Evolutionary conservation across 2,329 filamentous ascomycete species (phyloP).

Genomic region (Nemania diffusa): DNA sequence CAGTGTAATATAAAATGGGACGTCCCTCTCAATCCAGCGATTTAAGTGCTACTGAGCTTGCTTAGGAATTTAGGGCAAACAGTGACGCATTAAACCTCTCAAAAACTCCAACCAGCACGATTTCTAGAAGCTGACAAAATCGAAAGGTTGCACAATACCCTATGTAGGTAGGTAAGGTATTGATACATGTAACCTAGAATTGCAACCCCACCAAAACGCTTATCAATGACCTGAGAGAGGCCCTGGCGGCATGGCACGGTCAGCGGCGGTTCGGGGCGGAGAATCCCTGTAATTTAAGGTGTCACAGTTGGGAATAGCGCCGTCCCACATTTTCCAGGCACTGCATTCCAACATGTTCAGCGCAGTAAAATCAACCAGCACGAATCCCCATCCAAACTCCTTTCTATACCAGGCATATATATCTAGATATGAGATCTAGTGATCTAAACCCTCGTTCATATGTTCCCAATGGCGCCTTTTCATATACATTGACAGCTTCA

Average conservation of each 20-base stretch:
- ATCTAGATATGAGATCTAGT: too few species aligned
- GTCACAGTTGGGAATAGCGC: too few species aligned
- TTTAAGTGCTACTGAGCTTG: background rate
- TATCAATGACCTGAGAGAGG: background rate
- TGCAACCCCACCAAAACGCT: background rate
- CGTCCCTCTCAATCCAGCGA: background rate
- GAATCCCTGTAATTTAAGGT: slow-evolving; percentile 23
- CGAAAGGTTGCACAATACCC: too few species aligned
- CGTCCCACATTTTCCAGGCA: slow-evolving; percentile 30
- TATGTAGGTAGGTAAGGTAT: too few species aligned
- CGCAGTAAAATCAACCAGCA: background rate
- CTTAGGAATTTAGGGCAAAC: background rate
- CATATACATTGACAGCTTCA: background rate
- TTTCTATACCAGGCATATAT: slow-evolving; percentile 2
- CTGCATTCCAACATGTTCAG: too few species aligned
- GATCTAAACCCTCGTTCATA: background rate
- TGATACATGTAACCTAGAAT: background rate
- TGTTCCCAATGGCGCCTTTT: background rate
- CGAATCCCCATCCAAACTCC: slow-evolving; percentile 1
- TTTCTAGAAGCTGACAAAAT: too few species aligned
- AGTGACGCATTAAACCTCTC: background rate
- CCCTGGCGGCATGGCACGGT: slow-evolving; percentile 9
- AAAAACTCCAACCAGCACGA: too few species aligned
- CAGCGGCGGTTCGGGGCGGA: slow-evolving; percentile 31
- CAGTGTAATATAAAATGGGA: background rate